Evolutionary conservation across 2,329 filamentous ascomycete genomes (phyloP).

Genomic region (Cordyceps pruinosa): DNA sequence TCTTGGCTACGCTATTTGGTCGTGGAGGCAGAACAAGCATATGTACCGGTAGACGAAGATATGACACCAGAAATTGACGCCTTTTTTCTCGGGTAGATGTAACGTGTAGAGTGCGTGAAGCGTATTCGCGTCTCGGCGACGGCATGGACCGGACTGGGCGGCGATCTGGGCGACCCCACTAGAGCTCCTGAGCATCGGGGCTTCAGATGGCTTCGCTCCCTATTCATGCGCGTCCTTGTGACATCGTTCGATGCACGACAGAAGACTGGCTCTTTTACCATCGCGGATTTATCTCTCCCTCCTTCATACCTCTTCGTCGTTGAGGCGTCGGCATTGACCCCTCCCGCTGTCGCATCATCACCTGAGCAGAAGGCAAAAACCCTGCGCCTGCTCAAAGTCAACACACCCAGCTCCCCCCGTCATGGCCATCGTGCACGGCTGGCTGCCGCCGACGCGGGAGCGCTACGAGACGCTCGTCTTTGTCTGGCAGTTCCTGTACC

Average conservation of each 20-base stretch:
- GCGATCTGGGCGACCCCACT: slow-evolving; percentile 2
- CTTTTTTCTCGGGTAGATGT: no score
- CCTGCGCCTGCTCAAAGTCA: background rate
- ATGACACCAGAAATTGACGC: no score
- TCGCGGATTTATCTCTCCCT: background rate
- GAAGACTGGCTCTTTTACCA: background rate
- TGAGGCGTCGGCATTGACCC: background rate
- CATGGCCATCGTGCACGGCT: slow-evolving; percentile 43
- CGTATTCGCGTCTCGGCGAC: no score
- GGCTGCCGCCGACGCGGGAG: slow-evolving; percentile 51
- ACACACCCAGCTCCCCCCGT: background rate
- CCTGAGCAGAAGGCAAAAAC: background rate
- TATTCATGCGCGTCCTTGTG: background rate
- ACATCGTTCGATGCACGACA: background rate
- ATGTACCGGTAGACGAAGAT: no score
- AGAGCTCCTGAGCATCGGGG: slow-evolving; percentile 6
- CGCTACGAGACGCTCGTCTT: slow-evolving; percentile 49
- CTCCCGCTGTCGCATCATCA: background rate
- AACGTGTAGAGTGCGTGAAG: no score
- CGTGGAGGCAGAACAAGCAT: no score
- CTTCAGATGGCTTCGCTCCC: background rate
- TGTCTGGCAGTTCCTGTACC: slow-evolving; percentile 46
- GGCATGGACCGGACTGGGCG: no score
- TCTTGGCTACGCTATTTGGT: no score
- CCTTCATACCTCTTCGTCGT: background rate